Percentiles rank a stretch among this genome's conserved stretches.
Evolutionary conservation across 1,139 yeast species (phyloP).

Genomic region (Candida pseudoviswanathii): DNA sequence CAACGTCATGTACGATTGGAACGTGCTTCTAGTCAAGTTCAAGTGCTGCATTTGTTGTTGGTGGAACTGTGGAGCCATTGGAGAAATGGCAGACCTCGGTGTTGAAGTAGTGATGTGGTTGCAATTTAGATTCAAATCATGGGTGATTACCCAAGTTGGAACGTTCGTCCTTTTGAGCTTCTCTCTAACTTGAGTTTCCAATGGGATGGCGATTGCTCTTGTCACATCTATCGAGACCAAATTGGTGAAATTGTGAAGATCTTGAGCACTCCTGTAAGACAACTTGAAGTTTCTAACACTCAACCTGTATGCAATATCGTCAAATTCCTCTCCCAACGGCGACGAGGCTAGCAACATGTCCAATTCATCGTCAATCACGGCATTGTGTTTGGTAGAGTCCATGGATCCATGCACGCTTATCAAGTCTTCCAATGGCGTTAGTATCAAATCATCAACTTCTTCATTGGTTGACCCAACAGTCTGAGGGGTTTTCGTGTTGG

Average conservation of each 20-base stretch:
- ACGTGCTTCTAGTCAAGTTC: conserved; percentile 26
- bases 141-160: conserved; percentile 17
- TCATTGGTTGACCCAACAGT: conserved; percentile 15
- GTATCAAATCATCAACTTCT: conserved; percentile 26
- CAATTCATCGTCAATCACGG: conserved; percentile 29
- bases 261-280: conserved; percentile 12
- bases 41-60: conserved; percentile 15
- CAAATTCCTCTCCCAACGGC: conserved; percentile 22
- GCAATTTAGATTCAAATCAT: conserved; percentile 16
- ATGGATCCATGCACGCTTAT: conserved; percentile 15
- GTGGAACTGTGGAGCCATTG: conserved; percentile 6
- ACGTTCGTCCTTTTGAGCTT: conserved; percentile 8
- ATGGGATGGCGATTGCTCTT: conserved; percentile 3
- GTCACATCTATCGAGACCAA: conserved; percentile 5
- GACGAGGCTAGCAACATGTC: conserved; percentile 30
- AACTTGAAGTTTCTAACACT: conserved; percentile 16
- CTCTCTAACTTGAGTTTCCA: background rate
- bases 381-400: conserved; percentile 22
- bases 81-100: conserved; percentile 17
- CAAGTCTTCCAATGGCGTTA: conserved; percentile 29
- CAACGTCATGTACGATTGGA: conserved; percentile 33
- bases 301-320: conserved; percentile 11
- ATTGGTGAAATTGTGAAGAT: conserved; percentile 4
- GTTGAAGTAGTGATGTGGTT: conserved; percentile 15
- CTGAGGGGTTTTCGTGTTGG: conserved; percentile 15